Conservation (phyloP, 176 grass and related monocot species). For the Themeda triandra region DNA sequence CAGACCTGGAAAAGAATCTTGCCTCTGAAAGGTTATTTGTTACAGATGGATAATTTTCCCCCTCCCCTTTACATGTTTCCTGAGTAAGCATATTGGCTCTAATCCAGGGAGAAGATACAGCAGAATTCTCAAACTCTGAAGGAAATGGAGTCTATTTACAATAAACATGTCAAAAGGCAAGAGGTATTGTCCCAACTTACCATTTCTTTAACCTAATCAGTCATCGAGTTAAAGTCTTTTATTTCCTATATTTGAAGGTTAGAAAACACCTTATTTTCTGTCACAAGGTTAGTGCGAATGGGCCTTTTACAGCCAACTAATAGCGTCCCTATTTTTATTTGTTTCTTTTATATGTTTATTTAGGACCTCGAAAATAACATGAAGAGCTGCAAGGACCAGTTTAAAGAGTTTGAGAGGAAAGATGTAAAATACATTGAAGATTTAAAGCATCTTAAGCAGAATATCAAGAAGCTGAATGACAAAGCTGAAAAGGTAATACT, state of each 20-base stretch:
- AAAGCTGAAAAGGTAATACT: slow-evolving; percentile 84
- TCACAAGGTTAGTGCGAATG: not conserved
- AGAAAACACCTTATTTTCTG: not conserved
- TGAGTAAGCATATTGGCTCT: slow-evolving; percentile 27
- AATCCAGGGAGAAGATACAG: slow-evolving; percentile 71
- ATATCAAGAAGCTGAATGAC: slow-evolving; percentile 82
- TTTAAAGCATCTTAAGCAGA: slow-evolving; percentile 88
- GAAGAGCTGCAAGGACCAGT: slow-evolving; percentile 86
- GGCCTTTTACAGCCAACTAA: not conserved
- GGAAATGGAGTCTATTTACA: slow-evolving; percentile 64
- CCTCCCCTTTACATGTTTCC: not conserved
- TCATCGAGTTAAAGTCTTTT: slow-evolving; percentile 14
- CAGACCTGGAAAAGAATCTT: slow-evolving; percentile 59
- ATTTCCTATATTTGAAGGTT: not conserved
- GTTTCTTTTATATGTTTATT: slow-evolving; percentile 18
- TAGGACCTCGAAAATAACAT: slow-evolving; percentile 83
- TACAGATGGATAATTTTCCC: not conserved
- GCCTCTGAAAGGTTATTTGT: slow-evolving; percentile 63
- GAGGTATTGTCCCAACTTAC: slow-evolving; percentile 59
- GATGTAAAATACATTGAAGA: slow-evolving; percentile 89
- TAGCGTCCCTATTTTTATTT: not conserved
- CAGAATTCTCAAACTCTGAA: slow-evolving; percentile 61
- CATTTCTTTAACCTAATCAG: not conserved
- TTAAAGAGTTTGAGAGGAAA: slow-evolving; percentile 85
- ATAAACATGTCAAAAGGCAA: slow-evolving; percentile 76